Evolutionary conservation across 257 asterid species (phyloP).

Genomic region (Penstemon eatonii): DNA sequence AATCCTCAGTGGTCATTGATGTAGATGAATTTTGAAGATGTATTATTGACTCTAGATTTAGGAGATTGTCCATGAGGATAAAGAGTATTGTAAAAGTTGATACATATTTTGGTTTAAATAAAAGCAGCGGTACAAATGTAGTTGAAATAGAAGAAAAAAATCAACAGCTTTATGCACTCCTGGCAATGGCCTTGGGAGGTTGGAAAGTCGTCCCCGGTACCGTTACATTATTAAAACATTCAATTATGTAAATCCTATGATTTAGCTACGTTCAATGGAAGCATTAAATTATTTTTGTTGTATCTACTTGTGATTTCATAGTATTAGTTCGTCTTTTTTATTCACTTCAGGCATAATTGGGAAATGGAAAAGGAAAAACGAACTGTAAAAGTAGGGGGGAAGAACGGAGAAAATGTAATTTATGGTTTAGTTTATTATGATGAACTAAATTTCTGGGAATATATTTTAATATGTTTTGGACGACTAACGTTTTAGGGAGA

Average conservation of each 20-base stretch:
- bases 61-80: neutral
- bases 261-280: neutral
- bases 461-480: neutral
- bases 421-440: neutral
- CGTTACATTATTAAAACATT: neutral
- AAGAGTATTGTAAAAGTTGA: neutral
- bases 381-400: neutral
- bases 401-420: neutral
- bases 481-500: too few relatives aligned
- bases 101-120: neutral
- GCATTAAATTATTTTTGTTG: neutral
- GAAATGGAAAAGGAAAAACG: neutral
- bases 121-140: too few relatives aligned
- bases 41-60: slow-evolving; percentile 3
- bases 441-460: too few relatives aligned
- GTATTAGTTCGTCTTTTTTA: neutral
- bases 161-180: neutral
- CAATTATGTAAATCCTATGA: neutral
- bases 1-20: neutral
- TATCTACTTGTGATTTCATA: neutral
- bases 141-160: neutral
- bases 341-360: neutral
- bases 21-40: neutral
- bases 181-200: neutral
- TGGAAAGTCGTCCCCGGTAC: neutral